Evolutionary conservation across 1,284 basidiomycete species (phyloP).

Genomic region (Lignosus rhinocerotis): DNA sequence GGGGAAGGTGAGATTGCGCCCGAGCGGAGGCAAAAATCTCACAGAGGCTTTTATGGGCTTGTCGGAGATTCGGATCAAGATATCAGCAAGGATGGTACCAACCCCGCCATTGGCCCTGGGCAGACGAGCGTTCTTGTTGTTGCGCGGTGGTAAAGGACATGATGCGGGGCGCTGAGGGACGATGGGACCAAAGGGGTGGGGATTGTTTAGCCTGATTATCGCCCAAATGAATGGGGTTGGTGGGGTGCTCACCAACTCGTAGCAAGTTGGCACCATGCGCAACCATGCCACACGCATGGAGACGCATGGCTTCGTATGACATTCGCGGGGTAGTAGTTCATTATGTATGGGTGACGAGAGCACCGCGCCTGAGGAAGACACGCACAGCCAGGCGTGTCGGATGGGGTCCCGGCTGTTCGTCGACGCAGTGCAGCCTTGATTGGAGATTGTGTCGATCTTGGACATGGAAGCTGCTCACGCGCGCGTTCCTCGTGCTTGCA

Average conservation of each 20-base stretch:
- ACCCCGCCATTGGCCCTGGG: neutral
- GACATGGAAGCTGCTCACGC: conserved; percentile 1
- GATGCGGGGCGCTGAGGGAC: neutral
- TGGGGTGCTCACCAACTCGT: conserved; percentile 1
- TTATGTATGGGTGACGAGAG: conserved; percentile 2
- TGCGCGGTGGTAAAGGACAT: neutral
- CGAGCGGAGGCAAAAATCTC: conserved; percentile 11
- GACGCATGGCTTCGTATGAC: neutral
- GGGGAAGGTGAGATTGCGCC: conserved; percentile 23
- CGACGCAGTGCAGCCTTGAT: neutral
- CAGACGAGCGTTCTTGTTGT: neutral
- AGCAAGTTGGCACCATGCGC: neutral
- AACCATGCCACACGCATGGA: neutral
- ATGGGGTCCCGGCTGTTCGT: too few species aligned
- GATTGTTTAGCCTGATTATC: conserved; percentile 2
- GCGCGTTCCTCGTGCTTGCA: conserved; percentile 5
- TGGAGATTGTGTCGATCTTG: conserved; percentile 1
- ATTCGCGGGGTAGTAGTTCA: neutral
- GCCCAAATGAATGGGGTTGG: conserved; percentile 3
- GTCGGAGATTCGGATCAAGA: conserved; percentile 30
- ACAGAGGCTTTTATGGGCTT: conserved; percentile 18
- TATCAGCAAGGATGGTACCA: conserved; percentile 16
- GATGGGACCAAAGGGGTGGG: neutral
- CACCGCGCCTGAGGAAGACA: neutral
- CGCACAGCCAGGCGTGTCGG: too few species aligned